Evolutionary conservation across 225 moss, liverwort and hornwort genomes (phyloP).

Genomic region (Pleurozium schreberi): DNA sequence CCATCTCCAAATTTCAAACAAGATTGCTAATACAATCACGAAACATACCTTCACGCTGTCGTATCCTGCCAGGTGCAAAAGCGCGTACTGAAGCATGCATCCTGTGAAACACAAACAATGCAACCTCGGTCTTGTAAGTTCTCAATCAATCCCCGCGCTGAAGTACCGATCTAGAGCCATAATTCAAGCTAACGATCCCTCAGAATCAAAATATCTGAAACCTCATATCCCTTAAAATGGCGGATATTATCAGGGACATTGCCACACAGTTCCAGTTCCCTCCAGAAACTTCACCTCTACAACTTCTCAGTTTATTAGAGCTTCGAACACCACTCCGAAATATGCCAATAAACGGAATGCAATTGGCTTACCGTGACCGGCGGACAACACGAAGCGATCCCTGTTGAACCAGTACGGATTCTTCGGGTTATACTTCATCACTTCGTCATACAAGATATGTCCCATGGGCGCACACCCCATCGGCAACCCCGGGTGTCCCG

Average conservation of each 20-base stretch:
- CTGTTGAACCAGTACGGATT: slow-evolving; percentile 92
- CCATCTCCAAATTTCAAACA: background rate
- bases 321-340: background rate
- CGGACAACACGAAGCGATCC: slow-evolving; percentile 92
- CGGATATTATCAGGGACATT: background rate
- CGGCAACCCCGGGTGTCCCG: slow-evolving; percentile 89
- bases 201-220: background rate
- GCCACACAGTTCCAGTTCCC: background rate
- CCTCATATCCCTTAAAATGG: background rate
- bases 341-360: background rate
- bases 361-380: slow-evolving; percentile 61
- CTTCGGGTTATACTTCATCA: slow-evolving; percentile 95
- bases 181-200: background rate
- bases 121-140: background rate
- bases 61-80: slow-evolving; percentile 83
- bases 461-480: slow-evolving; percentile 99
- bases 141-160: background rate
- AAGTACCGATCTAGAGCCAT: background rate
- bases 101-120: slow-evolving; percentile 9
- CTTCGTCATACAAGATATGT: slow-evolving; percentile 92
- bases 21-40: background rate
- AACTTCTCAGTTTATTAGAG: too few species aligned
- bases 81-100: slow-evolving; percentile 99
- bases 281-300: background rate
- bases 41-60: slow-evolving; percentile 55